Evolutionary conservation across 1,139 yeast species (phyloP).

Genomic region (Suhomyces wounanorum): DNA sequence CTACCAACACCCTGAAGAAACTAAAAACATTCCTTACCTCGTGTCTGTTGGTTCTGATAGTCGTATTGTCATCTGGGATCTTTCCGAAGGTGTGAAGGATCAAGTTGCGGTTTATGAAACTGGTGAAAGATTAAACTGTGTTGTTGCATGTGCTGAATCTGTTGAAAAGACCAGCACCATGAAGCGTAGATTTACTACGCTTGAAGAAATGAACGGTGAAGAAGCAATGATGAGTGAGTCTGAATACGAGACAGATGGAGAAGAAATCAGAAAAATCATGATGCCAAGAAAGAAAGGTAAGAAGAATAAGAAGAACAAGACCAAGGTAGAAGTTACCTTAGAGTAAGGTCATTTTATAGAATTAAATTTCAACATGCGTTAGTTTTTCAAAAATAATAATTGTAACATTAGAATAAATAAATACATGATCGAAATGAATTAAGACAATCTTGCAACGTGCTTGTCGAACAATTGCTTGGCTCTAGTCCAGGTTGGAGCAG

Average conservation of each 20-base stretch:
- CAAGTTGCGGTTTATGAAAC: slow-evolving; percentile 89
- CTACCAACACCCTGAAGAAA: slow-evolving; percentile 43
- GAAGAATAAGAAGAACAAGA: slow-evolving; percentile 42
- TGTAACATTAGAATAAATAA: background rate
- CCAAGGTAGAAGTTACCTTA: slow-evolving; percentile 55
- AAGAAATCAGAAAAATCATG: slow-evolving; percentile 50
- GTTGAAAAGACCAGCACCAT: slow-evolving; percentile 73
- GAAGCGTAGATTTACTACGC: slow-evolving; percentile 60
- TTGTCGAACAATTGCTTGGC: slow-evolving; percentile 82
- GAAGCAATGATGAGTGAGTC: slow-evolving; percentile 51
- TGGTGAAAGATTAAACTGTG: slow-evolving; percentile 92
- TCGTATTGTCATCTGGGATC: slow-evolving; percentile 86
- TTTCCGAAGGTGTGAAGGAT: slow-evolving; percentile 51
- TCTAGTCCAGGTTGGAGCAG: slow-evolving; percentile 88
- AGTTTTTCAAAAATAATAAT: background rate
- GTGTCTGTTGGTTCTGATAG: slow-evolving; percentile 93
- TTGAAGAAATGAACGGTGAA: slow-evolving; percentile 29
- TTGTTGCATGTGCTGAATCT: slow-evolving; percentile 72
- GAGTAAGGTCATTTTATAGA: slow-evolving; percentile 35
- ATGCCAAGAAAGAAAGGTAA: slow-evolving; percentile 42
- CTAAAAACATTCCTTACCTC: slow-evolving; percentile 48
- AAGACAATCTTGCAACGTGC: slow-evolving; percentile 66
- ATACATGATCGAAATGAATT: slow-evolving; percentile 6
- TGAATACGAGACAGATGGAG: slow-evolving; percentile 67
- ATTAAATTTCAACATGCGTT: background rate